A percentile compares a stretch with the other conserved stretches of the same genome.
Conservation (phyloP, 192 early-diverging fungal genomes). For the Tieghemiomyces parasiticus region DNA sequence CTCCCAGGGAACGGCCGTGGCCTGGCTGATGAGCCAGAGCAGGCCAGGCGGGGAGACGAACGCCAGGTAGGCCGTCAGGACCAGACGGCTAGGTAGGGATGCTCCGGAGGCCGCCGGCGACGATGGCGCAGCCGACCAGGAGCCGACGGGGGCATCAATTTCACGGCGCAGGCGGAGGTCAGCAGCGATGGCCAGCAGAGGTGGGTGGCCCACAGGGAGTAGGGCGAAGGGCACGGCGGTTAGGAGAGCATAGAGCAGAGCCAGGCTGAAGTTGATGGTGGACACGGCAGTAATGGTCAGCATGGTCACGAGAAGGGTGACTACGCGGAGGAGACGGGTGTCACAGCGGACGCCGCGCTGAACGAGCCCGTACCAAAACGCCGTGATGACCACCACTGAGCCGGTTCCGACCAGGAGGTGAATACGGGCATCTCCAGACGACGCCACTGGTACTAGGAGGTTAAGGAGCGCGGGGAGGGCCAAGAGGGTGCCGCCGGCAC, state of each 20-base stretch:
- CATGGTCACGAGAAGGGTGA: conserved; percentile 30
- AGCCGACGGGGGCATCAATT: neutral
- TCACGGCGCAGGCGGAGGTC: too few relatives aligned
- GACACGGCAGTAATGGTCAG: conserved; percentile 45
- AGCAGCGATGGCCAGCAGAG: too few relatives aligned
- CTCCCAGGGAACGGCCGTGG: conserved; percentile 21
- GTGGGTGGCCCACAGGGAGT: conserved; percentile 24
- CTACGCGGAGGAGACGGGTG: conserved; percentile 34
- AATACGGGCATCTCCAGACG: too few relatives aligned
- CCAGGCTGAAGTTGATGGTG: conserved; percentile 58
- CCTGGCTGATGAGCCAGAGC: conserved; percentile 20
- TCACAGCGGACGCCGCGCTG: conserved; percentile 32
- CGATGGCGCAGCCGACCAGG: neutral
- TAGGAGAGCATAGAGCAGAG: conserved; percentile 35
- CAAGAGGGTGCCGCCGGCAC: conserved; percentile 22
- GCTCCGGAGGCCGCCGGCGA: conserved; percentile 10
- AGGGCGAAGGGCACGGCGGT: conserved; percentile 43
- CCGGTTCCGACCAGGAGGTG: too few relatives aligned
- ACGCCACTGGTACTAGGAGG: conserved; percentile 14
- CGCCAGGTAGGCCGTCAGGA: conserved; percentile 31
- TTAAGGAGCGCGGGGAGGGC: conserved; percentile 24
- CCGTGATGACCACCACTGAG: conserved; percentile 10
- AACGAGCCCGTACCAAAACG: conserved; percentile 19
- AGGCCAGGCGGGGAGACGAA: conserved; percentile 39
- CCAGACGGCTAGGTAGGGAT: conserved; percentile 11